Evolutionary conservation across 352 stramenopile genomes (phyloP).

Genomic region (Phytophthora fragariaefolia): DNA sequence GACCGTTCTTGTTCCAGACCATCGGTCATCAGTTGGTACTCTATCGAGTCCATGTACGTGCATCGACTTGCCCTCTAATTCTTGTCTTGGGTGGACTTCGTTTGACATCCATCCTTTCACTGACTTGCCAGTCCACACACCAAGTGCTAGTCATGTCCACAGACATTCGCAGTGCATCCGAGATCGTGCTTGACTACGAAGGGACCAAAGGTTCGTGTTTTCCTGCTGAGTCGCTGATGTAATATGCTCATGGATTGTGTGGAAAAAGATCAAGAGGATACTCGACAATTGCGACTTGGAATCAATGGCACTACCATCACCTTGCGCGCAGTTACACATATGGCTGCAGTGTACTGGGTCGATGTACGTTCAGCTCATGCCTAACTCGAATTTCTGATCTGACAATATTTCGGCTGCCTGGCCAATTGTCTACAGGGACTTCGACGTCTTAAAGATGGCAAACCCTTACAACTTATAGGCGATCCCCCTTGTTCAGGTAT

Average conservation of each 20-base stretch:
- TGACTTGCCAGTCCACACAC: slow-evolving; percentile 54
- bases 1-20: slow-evolving; percentile 82
- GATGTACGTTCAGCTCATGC: slow-evolving; percentile 40
- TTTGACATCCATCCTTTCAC: too few relatives aligned
- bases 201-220: slow-evolving; percentile 22
- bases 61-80: background rate
- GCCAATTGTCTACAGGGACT: slow-evolving; percentile 43
- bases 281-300: slow-evolving; percentile 56
- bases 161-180: slow-evolving; percentile 64
- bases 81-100: background rate
- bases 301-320: slow-evolving; percentile 76
- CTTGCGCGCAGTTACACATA: slow-evolving; percentile 70
- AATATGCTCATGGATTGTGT: background rate
- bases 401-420: background rate
- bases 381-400: too few relatives aligned
- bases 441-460: slow-evolving; percentile 55
- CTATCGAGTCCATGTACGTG: slow-evolving; percentile 71
- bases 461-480: slow-evolving; percentile 45
- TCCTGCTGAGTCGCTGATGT: background rate
- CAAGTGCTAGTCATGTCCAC: slow-evolving; percentile 79
- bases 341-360: slow-evolving; percentile 73
- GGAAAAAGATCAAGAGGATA: slow-evolving; percentile 38
- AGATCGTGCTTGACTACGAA: slow-evolving; percentile 58
- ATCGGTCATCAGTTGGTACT: slow-evolving; percentile 70
- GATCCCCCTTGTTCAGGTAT: slow-evolving; percentile 60